Conservation (phyloP, 2,329 filamentous ascomycete species). For the Apiospora phragmitis region DNA sequence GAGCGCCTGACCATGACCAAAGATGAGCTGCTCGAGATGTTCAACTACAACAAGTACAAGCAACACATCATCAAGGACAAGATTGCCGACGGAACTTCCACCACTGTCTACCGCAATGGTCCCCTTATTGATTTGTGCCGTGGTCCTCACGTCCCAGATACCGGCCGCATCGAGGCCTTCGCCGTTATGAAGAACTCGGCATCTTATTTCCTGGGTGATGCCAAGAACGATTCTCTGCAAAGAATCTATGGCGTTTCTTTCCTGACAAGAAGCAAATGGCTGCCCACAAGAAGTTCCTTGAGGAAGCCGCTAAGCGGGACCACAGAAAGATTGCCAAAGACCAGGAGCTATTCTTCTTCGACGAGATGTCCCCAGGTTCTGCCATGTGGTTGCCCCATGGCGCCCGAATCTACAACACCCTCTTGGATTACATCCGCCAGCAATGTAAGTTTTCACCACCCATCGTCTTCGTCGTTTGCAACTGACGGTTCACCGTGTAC, state of each 20-base stretch:
- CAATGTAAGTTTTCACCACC: constrained; percentile 52
- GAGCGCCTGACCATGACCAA: constrained; percentile 88
- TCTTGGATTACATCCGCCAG: constrained; percentile 77
- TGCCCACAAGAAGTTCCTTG: constrained; percentile 91
- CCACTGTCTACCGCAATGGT: constrained; percentile 92
- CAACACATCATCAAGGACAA: constrained; percentile 95
- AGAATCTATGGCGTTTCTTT: constrained; percentile 95
- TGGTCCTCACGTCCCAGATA: constrained; percentile 92
- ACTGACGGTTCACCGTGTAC: background rate
- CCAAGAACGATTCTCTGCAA: constrained; percentile 91
- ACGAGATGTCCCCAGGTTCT: constrained; percentile 88
- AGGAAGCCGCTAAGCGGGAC: constrained; percentile 97
- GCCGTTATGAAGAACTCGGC: constrained; percentile 77
- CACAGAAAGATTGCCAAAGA: constrained; percentile 92
- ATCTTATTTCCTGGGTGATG: constrained; percentile 93
- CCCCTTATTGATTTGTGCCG: constrained; percentile 93
- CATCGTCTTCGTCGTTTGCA: background rate
- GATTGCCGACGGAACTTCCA: constrained; percentile 83
- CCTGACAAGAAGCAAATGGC: constrained; percentile 94
- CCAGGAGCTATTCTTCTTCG: constrained; percentile 97
- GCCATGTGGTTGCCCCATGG: constrained; percentile 92
- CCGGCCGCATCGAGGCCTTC: constrained; percentile 91
- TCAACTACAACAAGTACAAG: constrained; percentile 98
- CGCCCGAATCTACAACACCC: constrained; percentile 87
- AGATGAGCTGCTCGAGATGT: constrained; percentile 92